Conservation (phyloP, 2,329 filamentous ascomycete species). For the Botrytis galanthina region DNA sequence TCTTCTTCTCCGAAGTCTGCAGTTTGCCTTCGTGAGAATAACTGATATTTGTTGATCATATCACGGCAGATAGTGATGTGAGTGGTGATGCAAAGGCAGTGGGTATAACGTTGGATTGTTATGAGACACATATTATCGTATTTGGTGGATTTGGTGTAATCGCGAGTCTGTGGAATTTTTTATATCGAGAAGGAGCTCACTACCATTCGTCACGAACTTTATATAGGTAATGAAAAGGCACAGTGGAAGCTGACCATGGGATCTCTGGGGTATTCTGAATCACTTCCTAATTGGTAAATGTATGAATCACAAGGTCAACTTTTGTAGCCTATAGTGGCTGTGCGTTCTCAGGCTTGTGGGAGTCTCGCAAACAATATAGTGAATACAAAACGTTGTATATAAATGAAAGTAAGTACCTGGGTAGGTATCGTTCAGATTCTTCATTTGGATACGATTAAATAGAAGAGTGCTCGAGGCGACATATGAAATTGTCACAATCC, state of each 20-base stretch:
- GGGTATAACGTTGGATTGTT: background rate
- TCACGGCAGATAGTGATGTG: background rate
- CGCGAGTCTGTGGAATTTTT: background rate
- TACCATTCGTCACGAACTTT: background rate
- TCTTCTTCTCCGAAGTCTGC: background rate
- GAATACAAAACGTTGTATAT: background rate
- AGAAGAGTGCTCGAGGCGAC: background rate
- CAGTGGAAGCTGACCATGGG: background rate
- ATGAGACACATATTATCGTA: slow-evolving; percentile 7
- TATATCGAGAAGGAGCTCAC: background rate
- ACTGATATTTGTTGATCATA: background rate
- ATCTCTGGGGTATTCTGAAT: background rate
- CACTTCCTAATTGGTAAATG: no score
- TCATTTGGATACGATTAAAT: background rate
- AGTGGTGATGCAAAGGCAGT: slow-evolving; percentile 2
- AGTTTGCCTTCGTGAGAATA: background rate
- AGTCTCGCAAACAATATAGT: background rate
- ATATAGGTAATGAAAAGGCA: background rate
- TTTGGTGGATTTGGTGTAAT: background rate
- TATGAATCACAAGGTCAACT: slow-evolving; percentile 7
- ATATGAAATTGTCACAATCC: background rate
- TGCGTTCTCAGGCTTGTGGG: background rate
- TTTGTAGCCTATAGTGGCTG: background rate
- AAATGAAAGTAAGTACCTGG: background rate
- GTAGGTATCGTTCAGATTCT: background rate